phyloP scores from a whole-genome alignment of 139 green algal genomes.

The Coelastrella sp. region DNA sequence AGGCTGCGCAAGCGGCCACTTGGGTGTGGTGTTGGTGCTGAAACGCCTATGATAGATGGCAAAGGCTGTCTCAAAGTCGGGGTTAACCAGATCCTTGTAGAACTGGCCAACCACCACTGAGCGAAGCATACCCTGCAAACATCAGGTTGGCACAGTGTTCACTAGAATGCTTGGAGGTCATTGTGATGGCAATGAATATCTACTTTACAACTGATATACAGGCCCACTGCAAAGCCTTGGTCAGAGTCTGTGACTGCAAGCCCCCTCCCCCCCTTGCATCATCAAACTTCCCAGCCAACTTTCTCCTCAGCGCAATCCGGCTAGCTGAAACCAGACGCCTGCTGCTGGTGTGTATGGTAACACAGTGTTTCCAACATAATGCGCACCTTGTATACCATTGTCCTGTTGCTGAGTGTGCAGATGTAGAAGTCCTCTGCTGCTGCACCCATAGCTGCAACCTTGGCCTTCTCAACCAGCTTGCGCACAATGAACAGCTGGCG shows the following conservation, averaged over 20 bases:
- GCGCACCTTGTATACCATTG: slow-evolving; percentile 97
- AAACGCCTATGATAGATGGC: slow-evolving; percentile 99
- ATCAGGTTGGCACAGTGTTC: too few relatives aligned
- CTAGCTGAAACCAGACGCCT: background rate
- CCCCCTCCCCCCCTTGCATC: too few relatives aligned
- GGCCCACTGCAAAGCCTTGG: too few relatives aligned
- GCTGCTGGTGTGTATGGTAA: background rate
- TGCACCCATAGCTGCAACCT: slow-evolving; percentile 60
- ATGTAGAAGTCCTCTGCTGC: slow-evolving; percentile 89
- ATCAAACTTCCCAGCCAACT: too few relatives aligned
- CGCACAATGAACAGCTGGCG: slow-evolving; percentile 95
- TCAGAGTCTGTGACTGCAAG: too few relatives aligned
- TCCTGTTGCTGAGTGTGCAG: slow-evolving; percentile 90
- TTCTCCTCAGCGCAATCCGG: too few relatives aligned
- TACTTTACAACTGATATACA: too few relatives aligned
- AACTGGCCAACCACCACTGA: slow-evolving; percentile 89
- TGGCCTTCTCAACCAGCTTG: slow-evolving; percentile 93
- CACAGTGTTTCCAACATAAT: too few relatives aligned
- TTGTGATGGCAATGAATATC: too few relatives aligned
- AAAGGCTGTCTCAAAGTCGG: slow-evolving; percentile 88
- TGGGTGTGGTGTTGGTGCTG: slow-evolving; percentile 99
- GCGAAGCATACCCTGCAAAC: slow-evolving; percentile 89
- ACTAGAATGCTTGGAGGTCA: too few relatives aligned
- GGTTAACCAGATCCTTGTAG: slow-evolving; percentile 94
- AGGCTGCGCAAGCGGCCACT: slow-evolving; percentile 99